These are phyloP conservation scores for Mortierella sp. DNA, from an alignment of 371 early-diverging fungal species.

Conservation along the genomic window DNA sequence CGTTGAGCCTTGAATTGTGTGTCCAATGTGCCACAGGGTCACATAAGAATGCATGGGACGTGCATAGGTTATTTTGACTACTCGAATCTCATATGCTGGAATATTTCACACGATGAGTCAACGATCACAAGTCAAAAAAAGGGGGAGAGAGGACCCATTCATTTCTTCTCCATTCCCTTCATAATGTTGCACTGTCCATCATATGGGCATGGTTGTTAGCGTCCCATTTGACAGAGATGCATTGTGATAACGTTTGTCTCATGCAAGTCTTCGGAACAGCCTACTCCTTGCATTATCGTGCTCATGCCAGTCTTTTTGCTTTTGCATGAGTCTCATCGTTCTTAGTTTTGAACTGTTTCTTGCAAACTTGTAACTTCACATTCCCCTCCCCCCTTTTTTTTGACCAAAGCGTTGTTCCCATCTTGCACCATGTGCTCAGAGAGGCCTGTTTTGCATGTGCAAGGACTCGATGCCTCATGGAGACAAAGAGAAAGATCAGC, in stretches of 20 bases:
- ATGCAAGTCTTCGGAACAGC: not conserved
- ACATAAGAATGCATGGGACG: not conserved
- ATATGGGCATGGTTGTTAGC: not conserved
- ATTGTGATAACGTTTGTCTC: not conserved
- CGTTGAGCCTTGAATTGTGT: too few relatives aligned
- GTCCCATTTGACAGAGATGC: not conserved
- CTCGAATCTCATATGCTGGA: not conserved
- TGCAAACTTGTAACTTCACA: not conserved
- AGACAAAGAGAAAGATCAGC: not conserved
- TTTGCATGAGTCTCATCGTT: too few relatives aligned
- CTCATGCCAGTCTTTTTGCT: too few relatives aligned
- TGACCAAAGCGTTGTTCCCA: too few relatives aligned
- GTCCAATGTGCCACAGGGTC: not conserved
- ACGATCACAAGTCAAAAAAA: constrained; percentile 1
- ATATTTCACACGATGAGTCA: constrained; percentile 8
- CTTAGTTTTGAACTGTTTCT: too few relatives aligned
- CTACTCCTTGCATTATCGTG: not conserved
- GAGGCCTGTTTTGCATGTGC: not conserved
- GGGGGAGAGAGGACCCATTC: not conserved
- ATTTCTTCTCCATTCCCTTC: not conserved
- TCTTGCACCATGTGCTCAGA: not conserved
- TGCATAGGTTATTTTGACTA: not conserved
- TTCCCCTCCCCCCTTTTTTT: not conserved
- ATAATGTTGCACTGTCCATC: not conserved
- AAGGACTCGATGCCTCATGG: not conserved